Base-by-base conservation (phyloP, 768 basidiomycete species). In the Cyathus striatus region DNA sequence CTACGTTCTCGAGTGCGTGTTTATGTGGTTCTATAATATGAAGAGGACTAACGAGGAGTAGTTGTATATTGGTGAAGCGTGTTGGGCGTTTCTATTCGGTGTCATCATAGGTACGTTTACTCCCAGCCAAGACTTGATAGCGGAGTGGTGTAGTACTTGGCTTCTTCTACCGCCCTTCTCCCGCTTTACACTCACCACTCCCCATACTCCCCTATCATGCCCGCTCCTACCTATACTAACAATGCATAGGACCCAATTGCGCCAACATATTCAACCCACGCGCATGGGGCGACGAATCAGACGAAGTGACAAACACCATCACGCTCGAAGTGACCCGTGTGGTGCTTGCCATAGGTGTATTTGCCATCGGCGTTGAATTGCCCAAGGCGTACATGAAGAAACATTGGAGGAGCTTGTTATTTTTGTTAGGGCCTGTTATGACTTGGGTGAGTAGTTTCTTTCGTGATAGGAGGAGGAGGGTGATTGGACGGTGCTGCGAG, bases 321-420 rank as follows among this genome's bases (percentile, higher is more conserved):
- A 94, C 91, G 1, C 75, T 99, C 45, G 96, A 99, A 63, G 75
- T 86, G 55, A 93, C 90, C 6, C 78, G 96, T 13, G 83, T 98
- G 44, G 87, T 98, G 35, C 79, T 99, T 23, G 96, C 95, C 13
- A 87, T 98, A 42, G 92, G 92, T 16, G 95, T 99, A 0, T 99
- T 99, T 60, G 95, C 95, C 6, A 90, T 99, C 42, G 96, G 96
- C 13, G 96, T 98, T 18, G 96, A 99, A 59, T 71, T 98, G 58
- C 96, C 96, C 18, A 92, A 93, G 66, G 89, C 89, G 3, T 99
- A 98, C 64, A 88, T 98, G 78, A 69, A 73, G 17, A 76, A 80
- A n/a, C 96, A 98, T 56, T 96, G 93, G 92, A 83, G 76, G 55
- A 91, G 90, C 50, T 56, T 99, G 3, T 74, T 86, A 40, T 91